Conservation (phyloP, 192 early-diverging fungal genomes). For the Cladochytrium replicatum region DNA sequence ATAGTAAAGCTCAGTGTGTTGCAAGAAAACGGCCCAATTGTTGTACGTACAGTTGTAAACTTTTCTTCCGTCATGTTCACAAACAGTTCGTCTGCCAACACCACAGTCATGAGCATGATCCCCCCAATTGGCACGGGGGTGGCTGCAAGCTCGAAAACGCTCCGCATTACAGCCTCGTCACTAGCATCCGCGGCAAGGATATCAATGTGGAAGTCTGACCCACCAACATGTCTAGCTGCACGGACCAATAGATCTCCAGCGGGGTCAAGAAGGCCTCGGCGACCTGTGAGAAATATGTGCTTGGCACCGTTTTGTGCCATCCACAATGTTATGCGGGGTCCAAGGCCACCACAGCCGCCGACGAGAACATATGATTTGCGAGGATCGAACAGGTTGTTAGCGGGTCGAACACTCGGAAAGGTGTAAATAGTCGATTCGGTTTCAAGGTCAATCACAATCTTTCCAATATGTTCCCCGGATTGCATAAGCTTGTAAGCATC, state of each 20-base stretch:
- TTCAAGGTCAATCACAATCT: too few relatives aligned
- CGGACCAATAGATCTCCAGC: constrained; percentile 1
- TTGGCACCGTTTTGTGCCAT: constrained; percentile 7
- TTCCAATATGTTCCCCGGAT: too few relatives aligned
- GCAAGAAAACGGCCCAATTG: too few relatives aligned
- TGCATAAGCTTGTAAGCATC: too few relatives aligned
- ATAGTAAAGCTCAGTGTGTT: too few relatives aligned
- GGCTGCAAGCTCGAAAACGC: not conserved
- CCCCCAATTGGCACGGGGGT: constrained; percentile 10
- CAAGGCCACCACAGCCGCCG: constrained; percentile 13
- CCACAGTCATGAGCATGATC: constrained; percentile 16
- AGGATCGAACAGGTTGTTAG: constrained; percentile 15
- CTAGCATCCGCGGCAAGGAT: constrained; percentile 13
- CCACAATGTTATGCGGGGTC: constrained; percentile 8
- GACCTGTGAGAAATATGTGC: constrained; percentile 9
- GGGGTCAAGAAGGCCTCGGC: constrained; percentile 6
- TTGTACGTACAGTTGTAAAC: too few relatives aligned
- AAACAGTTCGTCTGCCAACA: constrained; percentile 10
- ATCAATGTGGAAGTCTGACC: not conserved
- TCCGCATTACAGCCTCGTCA: constrained; percentile 1
- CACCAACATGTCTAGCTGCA: constrained; percentile 4
- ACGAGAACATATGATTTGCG: constrained; percentile 15
- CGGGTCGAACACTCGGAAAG: too few relatives aligned
- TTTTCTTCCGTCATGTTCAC: constrained; percentile 6
- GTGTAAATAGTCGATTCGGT: too few relatives aligned